A percentile compares a stretch with the other conserved stretches of the same genome.
These are phyloP conservation scores for Lepidium didymum DNA, from an alignment of 345 rosid genomes.

Conservation along the genomic window DNA sequence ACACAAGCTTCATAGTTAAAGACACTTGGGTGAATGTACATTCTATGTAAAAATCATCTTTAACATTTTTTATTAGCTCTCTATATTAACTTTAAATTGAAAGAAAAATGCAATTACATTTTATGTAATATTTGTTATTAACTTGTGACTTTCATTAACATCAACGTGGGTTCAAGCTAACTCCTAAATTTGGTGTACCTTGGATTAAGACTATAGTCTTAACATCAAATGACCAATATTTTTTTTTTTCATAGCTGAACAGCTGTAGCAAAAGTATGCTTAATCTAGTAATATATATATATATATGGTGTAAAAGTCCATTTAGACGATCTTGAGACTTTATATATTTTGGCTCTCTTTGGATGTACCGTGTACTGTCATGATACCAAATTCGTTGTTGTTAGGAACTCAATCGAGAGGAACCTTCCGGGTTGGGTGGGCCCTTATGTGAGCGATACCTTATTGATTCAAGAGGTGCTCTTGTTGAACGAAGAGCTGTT, in stretches of 20 bases:
- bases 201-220: neutral
- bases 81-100: neutral
- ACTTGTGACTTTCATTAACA: neutral
- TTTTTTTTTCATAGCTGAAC: neutral
- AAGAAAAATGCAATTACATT: neutral
- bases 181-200: neutral
- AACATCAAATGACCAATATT: neutral
- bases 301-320: too few species aligned
- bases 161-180: neutral
- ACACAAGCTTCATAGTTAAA: neutral
- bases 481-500: conserved; percentile 82
- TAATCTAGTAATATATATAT: neutral
- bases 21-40: neutral
- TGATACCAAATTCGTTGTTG: conserved; percentile 7
- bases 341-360: neutral
- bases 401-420: conserved; percentile 90
- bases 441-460: conserved; percentile 67
- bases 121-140: neutral
- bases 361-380: neutral
- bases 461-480: conserved; percentile 85
- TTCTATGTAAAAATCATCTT: neutral
- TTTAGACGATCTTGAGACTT: neutral
- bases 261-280: neutral
- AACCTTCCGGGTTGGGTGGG: conserved; percentile 93
- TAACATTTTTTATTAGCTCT: neutral